These are phyloP conservation scores for Pseudocercospora crystallina DNA, from an alignment of 2,329 filamentous ascomycete genomes.

Conservation along the genomic window DNA sequence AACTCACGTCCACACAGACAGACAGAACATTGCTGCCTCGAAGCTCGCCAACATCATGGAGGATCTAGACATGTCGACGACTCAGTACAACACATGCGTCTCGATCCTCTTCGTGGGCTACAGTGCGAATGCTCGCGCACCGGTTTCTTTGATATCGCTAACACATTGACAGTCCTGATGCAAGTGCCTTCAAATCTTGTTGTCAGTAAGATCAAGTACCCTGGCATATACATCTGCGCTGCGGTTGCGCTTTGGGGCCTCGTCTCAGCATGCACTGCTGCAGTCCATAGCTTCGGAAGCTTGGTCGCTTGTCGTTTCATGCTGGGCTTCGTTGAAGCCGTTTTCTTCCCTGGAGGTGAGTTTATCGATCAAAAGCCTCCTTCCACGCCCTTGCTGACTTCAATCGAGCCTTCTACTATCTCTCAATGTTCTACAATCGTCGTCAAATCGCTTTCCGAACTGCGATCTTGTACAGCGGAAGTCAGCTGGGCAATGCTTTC, in stretches of 20 bases:
- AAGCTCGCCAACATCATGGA: conserved; percentile 27
- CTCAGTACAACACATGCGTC: conserved; percentile 27
- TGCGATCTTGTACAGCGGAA: conserved; percentile 39
- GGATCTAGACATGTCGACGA: conserved; percentile 18
- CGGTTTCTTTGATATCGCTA: not conserved
- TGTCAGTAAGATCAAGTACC: conserved; percentile 43
- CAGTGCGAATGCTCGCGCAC: conserved; percentile 13
- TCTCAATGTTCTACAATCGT: conserved; percentile 45
- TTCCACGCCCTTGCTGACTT: conserved; percentile 35
- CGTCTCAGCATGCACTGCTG: conserved; percentile 38
- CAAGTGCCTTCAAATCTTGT: conserved; percentile 47
- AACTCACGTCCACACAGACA: conserved; percentile 12
- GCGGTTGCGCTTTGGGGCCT: conserved; percentile 35
- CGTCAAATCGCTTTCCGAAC: conserved; percentile 40
- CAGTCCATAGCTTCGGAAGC: conserved; percentile 35
- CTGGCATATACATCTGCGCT: conserved; percentile 44
- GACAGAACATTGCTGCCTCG: conserved; percentile 26
- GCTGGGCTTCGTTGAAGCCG: conserved; percentile 51
- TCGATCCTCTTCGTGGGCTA: conserved; percentile 30
- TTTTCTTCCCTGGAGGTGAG: conserved; percentile 50
- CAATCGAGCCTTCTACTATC: conserved; percentile 44
- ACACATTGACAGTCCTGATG: conserved; percentile 33
- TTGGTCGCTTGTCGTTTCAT: conserved; percentile 46
- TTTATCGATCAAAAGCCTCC: not conserved
- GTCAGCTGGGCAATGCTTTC: conserved; percentile 35